Conservation (phyloP, 1,284 basidiomycete species). For the Stygiomarasmius scandens region DNA sequence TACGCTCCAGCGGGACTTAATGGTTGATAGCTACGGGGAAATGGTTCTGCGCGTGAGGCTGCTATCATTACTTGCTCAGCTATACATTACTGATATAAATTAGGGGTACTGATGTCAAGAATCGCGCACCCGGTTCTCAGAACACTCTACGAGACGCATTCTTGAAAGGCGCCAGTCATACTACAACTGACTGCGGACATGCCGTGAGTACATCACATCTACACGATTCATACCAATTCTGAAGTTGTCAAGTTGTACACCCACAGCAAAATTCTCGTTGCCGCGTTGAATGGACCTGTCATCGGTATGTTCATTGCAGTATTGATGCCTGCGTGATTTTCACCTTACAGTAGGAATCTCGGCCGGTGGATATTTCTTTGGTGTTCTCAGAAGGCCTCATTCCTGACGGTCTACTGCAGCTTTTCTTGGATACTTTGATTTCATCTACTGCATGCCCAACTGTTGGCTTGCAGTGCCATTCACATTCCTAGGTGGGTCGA, state of each 20-base stretch:
- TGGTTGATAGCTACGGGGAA: conserved; percentile 54
- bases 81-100: background rate
- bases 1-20: background rate
- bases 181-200: conserved; percentile 61
- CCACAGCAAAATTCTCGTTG: conserved; percentile 67
- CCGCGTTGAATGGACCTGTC: conserved; percentile 72
- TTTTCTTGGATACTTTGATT: conserved; percentile 72
- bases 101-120: conserved; percentile 60
- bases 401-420: conserved; percentile 38
- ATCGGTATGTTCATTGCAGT: conserved; percentile 48
- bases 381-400: background rate
- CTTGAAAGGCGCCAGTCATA: conserved; percentile 42
- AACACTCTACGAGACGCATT: conserved; percentile 44
- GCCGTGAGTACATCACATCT: conserved; percentile 49
- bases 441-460: conserved; percentile 67
- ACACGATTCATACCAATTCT: background rate
- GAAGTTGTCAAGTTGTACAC: conserved; percentile 51
- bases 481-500: conserved; percentile 61
- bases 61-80: background rate
- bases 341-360: conserved; percentile 53
- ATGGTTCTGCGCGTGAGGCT: conserved; percentile 72
- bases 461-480: conserved; percentile 69
- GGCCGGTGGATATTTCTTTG: conserved; percentile 53
- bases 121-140: conserved; percentile 20
- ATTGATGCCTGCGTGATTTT: conserved; percentile 6